A percentile compares a stretch with the other conserved stretches of the same genome.
These are phyloP conservation scores for Fusarium xylarioides DNA, from an alignment of 2,329 filamentous ascomycete species.

Conservation along the genomic window DNA sequence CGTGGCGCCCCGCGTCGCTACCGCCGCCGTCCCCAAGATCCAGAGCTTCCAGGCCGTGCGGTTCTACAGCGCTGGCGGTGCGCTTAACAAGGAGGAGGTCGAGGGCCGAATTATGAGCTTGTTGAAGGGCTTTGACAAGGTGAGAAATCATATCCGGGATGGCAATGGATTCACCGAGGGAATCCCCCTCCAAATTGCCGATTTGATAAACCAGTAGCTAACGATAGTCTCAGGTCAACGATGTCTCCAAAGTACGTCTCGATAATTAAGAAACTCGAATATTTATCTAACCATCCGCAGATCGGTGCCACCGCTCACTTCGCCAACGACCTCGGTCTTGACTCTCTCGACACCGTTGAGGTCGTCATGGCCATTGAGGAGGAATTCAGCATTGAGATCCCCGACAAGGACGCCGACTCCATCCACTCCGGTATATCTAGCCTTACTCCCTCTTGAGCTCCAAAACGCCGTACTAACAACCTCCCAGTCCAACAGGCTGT, in stretches of 20 bases:
- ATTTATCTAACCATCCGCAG: slow-evolving; percentile 56
- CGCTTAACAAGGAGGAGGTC: slow-evolving; percentile 83
- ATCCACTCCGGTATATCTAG: slow-evolving; percentile 85
- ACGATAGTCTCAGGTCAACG: slow-evolving; percentile 67
- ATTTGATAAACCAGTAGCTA: slow-evolving; percentile 35
- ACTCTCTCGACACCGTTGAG: slow-evolving; percentile 98
- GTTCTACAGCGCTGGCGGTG: slow-evolving; percentile 85
- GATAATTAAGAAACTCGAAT: neutral
- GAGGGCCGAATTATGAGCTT: slow-evolving; percentile 92
- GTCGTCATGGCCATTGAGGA: slow-evolving; percentile 99
- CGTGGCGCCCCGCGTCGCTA: slow-evolving; percentile 65
- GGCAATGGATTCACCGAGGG: neutral
- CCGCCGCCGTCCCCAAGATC: slow-evolving; percentile 68
- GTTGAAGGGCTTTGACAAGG: slow-evolving; percentile 96
- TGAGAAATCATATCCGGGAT: slow-evolving; percentile 27
- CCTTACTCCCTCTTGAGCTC: neutral
- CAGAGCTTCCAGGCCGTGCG: slow-evolving; percentile 75
- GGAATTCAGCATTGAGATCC: slow-evolving; percentile 91
- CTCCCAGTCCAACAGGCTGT: slow-evolving; percentile 87
- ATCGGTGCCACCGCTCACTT: slow-evolving; percentile 89
- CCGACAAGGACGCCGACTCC: slow-evolving; percentile 93
- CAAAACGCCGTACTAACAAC: neutral
- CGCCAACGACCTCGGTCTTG: slow-evolving; percentile 94
- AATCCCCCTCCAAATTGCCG: neutral
- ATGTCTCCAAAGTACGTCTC: slow-evolving; percentile 66